These are phyloP conservation scores for Apiospora saccharicola DNA, from an alignment of 2,329 filamentous ascomycete species.

Conservation along the genomic window DNA sequence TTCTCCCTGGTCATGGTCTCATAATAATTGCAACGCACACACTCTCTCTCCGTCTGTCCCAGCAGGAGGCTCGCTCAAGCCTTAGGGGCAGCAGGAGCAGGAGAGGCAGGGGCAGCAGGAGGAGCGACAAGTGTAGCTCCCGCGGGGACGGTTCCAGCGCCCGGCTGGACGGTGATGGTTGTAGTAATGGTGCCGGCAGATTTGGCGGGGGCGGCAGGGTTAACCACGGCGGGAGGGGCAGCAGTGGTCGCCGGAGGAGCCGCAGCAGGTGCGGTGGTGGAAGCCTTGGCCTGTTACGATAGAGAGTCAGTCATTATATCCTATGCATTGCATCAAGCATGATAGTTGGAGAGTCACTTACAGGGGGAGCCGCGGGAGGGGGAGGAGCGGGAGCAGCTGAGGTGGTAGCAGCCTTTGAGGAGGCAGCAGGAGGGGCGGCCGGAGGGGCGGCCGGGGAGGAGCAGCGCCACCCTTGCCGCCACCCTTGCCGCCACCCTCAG, in stretches of 20 bases:
- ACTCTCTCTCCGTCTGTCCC: not conserved
- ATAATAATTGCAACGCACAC: not conserved
- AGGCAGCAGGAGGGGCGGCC: conserved; percentile 25
- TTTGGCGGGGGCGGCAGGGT: conserved; percentile 14
- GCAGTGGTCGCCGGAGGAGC: not conserved
- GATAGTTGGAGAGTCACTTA: not conserved
- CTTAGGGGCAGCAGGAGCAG: not conserved
- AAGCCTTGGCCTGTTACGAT: conserved; percentile 10
- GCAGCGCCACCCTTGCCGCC: conserved; percentile 4
- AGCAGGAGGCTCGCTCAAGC: not conserved
- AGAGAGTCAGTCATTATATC: not conserved
- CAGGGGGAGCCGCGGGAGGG: conserved; percentile 3
- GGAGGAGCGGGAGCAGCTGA: conserved; percentile 24
- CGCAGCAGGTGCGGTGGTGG: not conserved
- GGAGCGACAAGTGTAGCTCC: conserved; percentile 1
- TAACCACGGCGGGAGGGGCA: not conserved
- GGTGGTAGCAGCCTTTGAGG: conserved; percentile 22
- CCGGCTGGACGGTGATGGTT: not conserved
- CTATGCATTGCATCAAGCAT: no score
- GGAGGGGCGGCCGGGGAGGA: conserved; percentile 1
- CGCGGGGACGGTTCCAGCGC: not conserved
- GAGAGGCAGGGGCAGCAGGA: no score
- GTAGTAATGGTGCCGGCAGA: conserved; percentile 1
- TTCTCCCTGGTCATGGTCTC: conserved; percentile 7
- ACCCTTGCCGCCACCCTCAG: conserved; percentile 24